Evolutionary conservation across 768 basidiomycete species (phyloP).

Genomic region (Macrolepiota albuminosa): DNA sequence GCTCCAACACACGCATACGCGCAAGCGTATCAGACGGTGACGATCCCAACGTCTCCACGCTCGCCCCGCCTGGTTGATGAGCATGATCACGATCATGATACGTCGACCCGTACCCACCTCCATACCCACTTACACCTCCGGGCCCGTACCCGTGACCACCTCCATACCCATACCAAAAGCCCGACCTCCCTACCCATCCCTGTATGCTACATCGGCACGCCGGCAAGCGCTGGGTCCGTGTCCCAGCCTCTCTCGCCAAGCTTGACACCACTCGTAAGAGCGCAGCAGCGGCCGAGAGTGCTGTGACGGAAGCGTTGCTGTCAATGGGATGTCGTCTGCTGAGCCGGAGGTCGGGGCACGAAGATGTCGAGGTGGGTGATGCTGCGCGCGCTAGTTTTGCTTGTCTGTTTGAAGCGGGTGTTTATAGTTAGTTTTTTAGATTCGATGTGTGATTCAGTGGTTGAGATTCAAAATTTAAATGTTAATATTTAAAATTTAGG

Average conservation of each 20-base stretch:
- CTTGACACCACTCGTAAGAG: background rate
- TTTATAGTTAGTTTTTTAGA: no score
- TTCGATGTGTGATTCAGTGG: background rate
- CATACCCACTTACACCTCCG: background rate
- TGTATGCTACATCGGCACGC: slow-evolving; percentile 9
- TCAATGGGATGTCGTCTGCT: slow-evolving; percentile 33
- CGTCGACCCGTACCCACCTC: background rate
- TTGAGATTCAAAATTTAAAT: background rate
- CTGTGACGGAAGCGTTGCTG: slow-evolving; percentile 10
- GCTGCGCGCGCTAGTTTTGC: slow-evolving; percentile 30
- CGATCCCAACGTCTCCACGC: background rate
- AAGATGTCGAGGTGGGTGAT: no score
- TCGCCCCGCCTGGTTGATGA: background rate
- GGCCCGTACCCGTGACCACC: background rate
- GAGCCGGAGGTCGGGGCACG: slow-evolving; percentile 19
- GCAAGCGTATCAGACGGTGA: no score
- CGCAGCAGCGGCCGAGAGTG: background rate
- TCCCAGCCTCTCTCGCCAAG: background rate
- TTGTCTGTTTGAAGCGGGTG: slow-evolving; percentile 30
- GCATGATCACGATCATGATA: no score
- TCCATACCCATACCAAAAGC: no score
- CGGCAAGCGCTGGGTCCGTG: slow-evolving; percentile 12
- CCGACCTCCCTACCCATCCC: slow-evolving; percentile 1
- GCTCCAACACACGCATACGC: no score
- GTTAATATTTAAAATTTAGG: no score